Conservation (phyloP, 257 asterid genomes). For the Coffea eugenioides region DNA sequence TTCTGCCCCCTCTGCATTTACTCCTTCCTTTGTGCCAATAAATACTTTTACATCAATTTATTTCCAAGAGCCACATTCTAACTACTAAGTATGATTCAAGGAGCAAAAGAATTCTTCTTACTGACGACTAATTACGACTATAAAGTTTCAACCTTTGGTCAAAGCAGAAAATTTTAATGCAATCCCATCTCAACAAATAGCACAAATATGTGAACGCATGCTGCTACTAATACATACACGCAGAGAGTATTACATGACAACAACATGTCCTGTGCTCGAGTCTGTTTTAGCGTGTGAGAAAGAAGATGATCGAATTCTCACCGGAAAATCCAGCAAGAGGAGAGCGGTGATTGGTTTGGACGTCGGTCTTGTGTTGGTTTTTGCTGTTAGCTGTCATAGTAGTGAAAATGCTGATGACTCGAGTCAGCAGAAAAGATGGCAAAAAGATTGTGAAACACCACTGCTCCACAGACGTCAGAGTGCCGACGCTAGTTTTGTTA, state of each 20-base stretch:
- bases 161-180: constrained; percentile 5
- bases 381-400: background rate
- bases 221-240: background rate
- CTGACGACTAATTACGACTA: constrained; percentile 20
- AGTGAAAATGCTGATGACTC: background rate
- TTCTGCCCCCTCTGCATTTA: constrained; percentile 36
- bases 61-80: constrained; percentile 23
- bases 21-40: constrained; percentile 19
- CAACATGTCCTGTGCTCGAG: background rate
- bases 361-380: background rate
- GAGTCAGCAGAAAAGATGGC: constrained; percentile 13
- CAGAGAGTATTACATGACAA: background rate
- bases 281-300: background rate
- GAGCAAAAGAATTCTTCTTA: background rate
- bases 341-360: background rate
- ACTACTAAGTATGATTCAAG: background rate
- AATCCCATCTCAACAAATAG: background rate
- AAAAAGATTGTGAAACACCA: constrained; percentile 27
- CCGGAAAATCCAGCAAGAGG: constrained; percentile 4
- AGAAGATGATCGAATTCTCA: background rate
- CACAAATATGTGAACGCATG: background rate
- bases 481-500: background rate
- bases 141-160: constrained; percentile 6
- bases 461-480: background rate
- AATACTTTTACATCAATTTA: constrained; percentile 9